Percentiles rank a stretch among this genome's conserved stretches.
phyloP scores from a whole-genome alignment of 495 filamentous ascomycete genomes.

The Chlorociboria aeruginascens region DNA sequence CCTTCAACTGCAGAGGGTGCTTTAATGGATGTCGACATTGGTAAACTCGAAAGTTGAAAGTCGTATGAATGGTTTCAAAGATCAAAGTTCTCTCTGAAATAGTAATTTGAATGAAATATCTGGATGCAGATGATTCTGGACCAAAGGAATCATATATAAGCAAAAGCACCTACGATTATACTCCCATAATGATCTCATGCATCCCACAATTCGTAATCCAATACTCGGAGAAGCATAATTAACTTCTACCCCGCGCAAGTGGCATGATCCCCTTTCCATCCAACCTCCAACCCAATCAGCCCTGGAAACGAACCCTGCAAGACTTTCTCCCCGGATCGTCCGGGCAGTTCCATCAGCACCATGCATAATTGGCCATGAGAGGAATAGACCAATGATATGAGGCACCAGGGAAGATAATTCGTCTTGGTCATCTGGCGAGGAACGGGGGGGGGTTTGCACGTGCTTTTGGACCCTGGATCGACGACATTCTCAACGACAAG shows the following conservation, averaged over 20 bases:
- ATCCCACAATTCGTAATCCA: neutral
- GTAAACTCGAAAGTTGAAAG: neutral
- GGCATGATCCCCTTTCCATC: neutral
- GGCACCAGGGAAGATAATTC: no score
- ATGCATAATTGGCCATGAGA: neutral
- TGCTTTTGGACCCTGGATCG: no score
- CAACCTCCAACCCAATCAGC: constrained; percentile 1
- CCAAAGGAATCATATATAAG: neutral
- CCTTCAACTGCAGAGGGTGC: constrained; percentile 3
- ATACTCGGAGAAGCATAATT: no score
- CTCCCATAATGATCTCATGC: neutral
- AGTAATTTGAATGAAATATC: neutral
- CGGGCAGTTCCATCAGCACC: neutral
- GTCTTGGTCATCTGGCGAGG: no score
- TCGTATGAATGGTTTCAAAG: no score
- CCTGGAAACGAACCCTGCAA: neutral
- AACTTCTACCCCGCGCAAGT: no score
- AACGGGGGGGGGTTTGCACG: no score
- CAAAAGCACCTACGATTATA: neutral
- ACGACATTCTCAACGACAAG: no score
- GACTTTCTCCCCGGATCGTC: constrained; percentile 1
- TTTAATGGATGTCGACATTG: neutral
- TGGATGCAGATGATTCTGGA: neutral
- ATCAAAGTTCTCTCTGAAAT: no score
- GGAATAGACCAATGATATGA: no score